phyloP scores from a whole-genome alignment of 768 basidiomycete genomes.

The Kwoniella newhampshirensis region DNA sequence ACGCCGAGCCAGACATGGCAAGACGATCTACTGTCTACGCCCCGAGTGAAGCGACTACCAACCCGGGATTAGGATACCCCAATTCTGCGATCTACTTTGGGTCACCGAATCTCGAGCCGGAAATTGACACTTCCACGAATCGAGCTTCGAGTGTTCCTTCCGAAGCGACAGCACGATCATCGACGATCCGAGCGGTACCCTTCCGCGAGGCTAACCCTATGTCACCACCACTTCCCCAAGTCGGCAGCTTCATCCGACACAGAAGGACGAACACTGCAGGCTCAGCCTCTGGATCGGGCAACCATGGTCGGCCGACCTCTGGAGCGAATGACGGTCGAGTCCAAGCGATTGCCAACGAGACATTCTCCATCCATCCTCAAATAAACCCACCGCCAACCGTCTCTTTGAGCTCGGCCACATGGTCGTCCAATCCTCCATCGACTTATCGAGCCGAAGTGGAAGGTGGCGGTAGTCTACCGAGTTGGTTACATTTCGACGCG shows the following conservation, averaged over 20 bases:
- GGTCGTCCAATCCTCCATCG: conserved; percentile 50
- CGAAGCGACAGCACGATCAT: conserved; percentile 19
- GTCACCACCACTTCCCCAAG: conserved; percentile 50
- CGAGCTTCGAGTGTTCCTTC: conserved; percentile 16
- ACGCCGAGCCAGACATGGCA: conserved; percentile 43
- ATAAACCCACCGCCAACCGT: conserved; percentile 51
- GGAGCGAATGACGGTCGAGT: conserved; percentile 40
- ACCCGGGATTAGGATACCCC: conserved; percentile 48
- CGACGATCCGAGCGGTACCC: conserved; percentile 47
- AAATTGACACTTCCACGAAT: conserved; percentile 17
- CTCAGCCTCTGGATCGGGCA: conserved; percentile 18
- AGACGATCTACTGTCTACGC: conserved; percentile 38
- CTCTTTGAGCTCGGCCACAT: conserved; percentile 49
- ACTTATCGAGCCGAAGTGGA: conserved; percentile 49
- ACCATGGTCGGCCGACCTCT: conserved; percentile 10
- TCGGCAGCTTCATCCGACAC: conserved; percentile 46
- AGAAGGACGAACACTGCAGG: conserved; percentile 20
- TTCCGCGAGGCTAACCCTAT: conserved; percentile 24
- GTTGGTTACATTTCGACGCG: conserved; percentile 52
- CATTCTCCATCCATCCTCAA: conserved; percentile 51
- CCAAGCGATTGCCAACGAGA: conserved; percentile 47
- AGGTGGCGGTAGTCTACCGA: conserved; percentile 41
- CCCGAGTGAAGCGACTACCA: conserved; percentile 19
- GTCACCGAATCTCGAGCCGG: conserved; percentile 31
- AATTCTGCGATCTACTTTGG: conserved; percentile 48